Evolutionary conservation across 495 filamentous ascomycete species (phyloP).

Genomic region (Aspergillus egyptiacus): DNA sequence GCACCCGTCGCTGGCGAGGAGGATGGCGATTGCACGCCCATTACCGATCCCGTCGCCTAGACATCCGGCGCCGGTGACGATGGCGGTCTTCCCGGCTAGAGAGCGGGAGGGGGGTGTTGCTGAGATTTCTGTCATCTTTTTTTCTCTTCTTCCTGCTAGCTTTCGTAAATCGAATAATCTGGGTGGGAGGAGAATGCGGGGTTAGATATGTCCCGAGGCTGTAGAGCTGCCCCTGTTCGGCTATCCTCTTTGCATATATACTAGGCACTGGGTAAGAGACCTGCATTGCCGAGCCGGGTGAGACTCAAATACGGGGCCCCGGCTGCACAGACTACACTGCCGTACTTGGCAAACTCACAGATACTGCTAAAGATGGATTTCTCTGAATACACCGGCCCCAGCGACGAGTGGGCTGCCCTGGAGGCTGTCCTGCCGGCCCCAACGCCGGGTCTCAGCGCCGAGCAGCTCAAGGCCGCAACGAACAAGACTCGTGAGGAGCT

Average conservation of each 20-base stretch:
- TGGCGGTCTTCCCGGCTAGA: slow-evolving; percentile 44
- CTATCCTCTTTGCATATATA: not conserved
- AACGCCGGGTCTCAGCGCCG: slow-evolving; percentile 15
- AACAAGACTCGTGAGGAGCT: slow-evolving; percentile 33
- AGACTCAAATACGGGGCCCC: not conserved
- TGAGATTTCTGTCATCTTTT: slow-evolving; percentile 5
- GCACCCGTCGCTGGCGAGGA: slow-evolving; percentile 50
- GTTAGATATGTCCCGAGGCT: no score
- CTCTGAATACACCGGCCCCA: slow-evolving; percentile 33
- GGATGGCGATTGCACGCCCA: slow-evolving; percentile 51
- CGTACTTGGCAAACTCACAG: not conserved
- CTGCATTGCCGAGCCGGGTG: not conserved
- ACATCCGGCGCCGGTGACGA: slow-evolving; percentile 55
- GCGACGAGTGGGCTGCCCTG: slow-evolving; percentile 37
- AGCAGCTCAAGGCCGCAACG: slow-evolving; percentile 20
- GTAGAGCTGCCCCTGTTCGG: not conserved
- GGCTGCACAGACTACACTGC: no score
- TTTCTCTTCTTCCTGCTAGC: not conserved
- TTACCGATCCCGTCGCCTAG: slow-evolving; percentile 51
- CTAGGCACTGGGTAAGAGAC: no score
- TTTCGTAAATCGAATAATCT: no score
- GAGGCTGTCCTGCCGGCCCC: slow-evolving; percentile 25
- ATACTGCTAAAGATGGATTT: slow-evolving; percentile 28
- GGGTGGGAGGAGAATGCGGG: no score
- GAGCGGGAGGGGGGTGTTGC: slow-evolving; percentile 13